A percentile compares a stretch with the other conserved stretches of the same genome.
These are phyloP conservation scores for Kondoa malvinella DNA, from an alignment of 768 basidiomycete species.

Conservation along the genomic window DNA sequence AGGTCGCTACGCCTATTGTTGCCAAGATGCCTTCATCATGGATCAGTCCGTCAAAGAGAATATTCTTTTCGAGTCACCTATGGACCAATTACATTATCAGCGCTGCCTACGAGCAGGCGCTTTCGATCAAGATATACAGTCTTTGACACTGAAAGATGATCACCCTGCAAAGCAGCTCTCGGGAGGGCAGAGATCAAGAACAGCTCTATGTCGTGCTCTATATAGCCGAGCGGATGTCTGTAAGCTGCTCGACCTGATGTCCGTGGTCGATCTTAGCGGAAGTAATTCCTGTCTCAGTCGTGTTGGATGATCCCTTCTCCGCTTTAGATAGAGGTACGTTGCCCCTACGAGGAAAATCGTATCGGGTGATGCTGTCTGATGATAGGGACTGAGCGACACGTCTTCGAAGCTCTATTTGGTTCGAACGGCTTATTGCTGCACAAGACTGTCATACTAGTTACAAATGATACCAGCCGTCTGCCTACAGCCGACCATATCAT, in stretches of 20 bases:
- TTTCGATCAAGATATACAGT: slow-evolving; percentile 10
- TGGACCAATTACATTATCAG: slow-evolving; percentile 11
- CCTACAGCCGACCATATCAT: not conserved
- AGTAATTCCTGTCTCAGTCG: too few relatives aligned
- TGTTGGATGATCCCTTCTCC: slow-evolving; percentile 15
- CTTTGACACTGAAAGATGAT: slow-evolving; percentile 4
- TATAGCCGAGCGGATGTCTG: slow-evolving; percentile 13
- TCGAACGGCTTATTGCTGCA: slow-evolving; percentile 4
- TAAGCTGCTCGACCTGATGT: not conserved
- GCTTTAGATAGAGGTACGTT: slow-evolving; percentile 10
- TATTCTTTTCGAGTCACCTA: slow-evolving; percentile 10
- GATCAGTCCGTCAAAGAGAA: slow-evolving; percentile 13
- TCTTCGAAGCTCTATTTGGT: slow-evolving; percentile 14
- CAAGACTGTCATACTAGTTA: slow-evolving; percentile 16
- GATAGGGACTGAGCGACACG: slow-evolving; percentile 15
- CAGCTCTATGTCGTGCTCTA: slow-evolving; percentile 14
- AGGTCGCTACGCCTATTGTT: not conserved
- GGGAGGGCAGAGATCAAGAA: slow-evolving; percentile 12
- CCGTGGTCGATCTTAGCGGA: not conserved
- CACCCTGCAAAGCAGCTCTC: slow-evolving; percentile 14
- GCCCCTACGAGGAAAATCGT: not conserved
- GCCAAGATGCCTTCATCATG: slow-evolving; percentile 5
- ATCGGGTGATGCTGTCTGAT: not conserved
- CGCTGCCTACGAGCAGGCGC: slow-evolving; percentile 10
- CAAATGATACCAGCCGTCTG: slow-evolving; percentile 6